phyloP scores from a whole-genome alignment of 106 monocot genomes.

The Dactylorhiza incarnata region DNA sequence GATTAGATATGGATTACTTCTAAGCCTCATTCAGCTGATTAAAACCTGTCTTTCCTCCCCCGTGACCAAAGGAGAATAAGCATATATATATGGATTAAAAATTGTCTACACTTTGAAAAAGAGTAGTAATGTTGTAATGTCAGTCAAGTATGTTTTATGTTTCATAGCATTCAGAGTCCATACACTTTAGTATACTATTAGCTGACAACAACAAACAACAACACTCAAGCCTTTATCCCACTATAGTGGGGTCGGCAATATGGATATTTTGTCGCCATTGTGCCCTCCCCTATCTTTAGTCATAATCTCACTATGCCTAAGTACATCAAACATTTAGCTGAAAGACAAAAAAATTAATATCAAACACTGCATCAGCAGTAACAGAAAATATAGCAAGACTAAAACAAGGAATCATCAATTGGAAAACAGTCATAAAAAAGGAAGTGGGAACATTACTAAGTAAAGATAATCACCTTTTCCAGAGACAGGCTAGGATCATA shows the following conservation, averaged over 20 bases:
- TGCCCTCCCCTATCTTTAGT: too few species aligned
- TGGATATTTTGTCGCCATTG: too few species aligned
- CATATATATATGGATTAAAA: neutral
- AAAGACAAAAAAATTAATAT: neutral
- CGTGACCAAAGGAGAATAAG: neutral
- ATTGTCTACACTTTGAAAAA: neutral
- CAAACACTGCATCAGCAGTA: neutral
- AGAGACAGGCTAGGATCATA: slow-evolving; percentile 76
- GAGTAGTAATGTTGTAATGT: neutral
- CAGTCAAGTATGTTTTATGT: neutral
- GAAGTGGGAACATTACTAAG: neutral
- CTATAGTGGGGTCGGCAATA: too few species aligned
- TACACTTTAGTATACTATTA: neutral
- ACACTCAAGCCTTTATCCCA: too few species aligned
- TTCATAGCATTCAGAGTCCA: neutral
- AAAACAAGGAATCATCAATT: neutral
- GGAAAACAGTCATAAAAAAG: neutral
- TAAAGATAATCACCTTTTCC: slow-evolving; percentile 59
- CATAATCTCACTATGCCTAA: too few species aligned
- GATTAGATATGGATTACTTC: neutral
- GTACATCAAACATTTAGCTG: too few species aligned
- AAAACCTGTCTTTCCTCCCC: neutral
- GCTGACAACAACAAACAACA: too few species aligned
- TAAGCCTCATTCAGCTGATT: neutral
- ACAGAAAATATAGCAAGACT: neutral